Percentiles rank a stretch among this genome's conserved stretches.
These are phyloP conservation scores for Cladophialophora carrionii DNA, from an alignment of 2,329 filamentous ascomycete species.

Conservation along the genomic window DNA sequence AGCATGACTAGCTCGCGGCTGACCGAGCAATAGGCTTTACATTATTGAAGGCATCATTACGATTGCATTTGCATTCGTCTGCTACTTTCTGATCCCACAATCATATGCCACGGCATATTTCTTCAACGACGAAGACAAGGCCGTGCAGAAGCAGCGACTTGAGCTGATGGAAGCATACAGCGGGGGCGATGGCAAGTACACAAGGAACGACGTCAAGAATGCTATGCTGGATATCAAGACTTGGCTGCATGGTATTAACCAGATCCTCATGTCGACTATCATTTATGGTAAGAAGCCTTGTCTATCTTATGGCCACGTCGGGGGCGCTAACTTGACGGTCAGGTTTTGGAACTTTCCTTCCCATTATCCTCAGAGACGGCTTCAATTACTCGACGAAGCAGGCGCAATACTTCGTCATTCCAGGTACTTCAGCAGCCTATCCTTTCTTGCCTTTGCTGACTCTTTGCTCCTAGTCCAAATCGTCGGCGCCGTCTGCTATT, in stretches of 20 bases:
- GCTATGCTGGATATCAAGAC: conserved; percentile 57
- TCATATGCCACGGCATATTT: conserved; percentile 46
- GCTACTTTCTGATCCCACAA: conserved; percentile 17
- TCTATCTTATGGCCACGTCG: background rate
- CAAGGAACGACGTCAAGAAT: conserved; percentile 55
- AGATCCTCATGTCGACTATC: conserved; percentile 58
- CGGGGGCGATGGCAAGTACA: conserved; percentile 55
- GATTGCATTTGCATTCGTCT: conserved; percentile 16
- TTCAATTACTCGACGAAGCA: conserved; percentile 54
- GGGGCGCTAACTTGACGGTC: background rate
- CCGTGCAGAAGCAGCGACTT: conserved; percentile 53
- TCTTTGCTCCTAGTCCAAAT: conserved; percentile 46
- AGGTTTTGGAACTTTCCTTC: conserved; percentile 62
- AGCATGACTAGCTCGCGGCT: background rate
- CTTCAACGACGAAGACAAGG: conserved; percentile 53
- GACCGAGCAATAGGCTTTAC: conserved; percentile 18
- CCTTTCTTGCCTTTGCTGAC: background rate
- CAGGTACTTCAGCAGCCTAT: conserved; percentile 1
- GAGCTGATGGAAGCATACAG: conserved; percentile 54
- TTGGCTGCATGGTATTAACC: conserved; percentile 54
- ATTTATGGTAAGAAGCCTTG: conserved; percentile 45
- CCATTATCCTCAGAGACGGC: conserved; percentile 58
- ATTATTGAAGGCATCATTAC: conserved; percentile 32
- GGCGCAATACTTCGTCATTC: conserved; percentile 60
- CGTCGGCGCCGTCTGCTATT: conserved; percentile 44